These are phyloP conservation scores for Paecilomyces sp. DNA, from an alignment of 2,329 filamentous ascomycete species.

Conservation along the genomic window DNA sequence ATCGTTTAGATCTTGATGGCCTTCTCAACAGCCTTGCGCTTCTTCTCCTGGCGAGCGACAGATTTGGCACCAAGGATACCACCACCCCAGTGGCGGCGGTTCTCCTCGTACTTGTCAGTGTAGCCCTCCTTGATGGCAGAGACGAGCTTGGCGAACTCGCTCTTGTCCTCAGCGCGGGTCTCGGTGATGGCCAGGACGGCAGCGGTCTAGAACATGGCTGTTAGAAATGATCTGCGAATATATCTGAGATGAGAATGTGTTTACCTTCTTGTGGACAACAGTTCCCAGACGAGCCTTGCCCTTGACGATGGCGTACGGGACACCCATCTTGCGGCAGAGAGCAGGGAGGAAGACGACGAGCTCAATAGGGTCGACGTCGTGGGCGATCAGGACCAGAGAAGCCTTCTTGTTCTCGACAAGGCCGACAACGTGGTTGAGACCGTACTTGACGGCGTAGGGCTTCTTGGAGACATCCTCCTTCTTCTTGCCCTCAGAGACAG, in stretches of 20 bases:
- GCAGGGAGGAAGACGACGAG: slow-evolving; percentile 98
- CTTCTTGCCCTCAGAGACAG: slow-evolving; percentile 98
- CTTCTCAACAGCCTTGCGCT: slow-evolving; percentile 84
- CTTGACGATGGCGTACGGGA: slow-evolving; percentile 98
- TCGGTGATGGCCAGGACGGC: slow-evolving; percentile 94
- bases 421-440: slow-evolving; percentile 98
- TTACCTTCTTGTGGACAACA: slow-evolving; percentile 98
- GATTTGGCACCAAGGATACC: slow-evolving; percentile 99
- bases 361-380: slow-evolving; percentile 99
- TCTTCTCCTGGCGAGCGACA: slow-evolving; percentile 69
- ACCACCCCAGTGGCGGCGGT: slow-evolving; percentile 94
- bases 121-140: slow-evolving; percentile 97
- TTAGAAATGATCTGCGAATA: slow-evolving; percentile 16
- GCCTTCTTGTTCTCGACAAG: slow-evolving; percentile 99
- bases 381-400: slow-evolving; percentile 92
- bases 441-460: slow-evolving; percentile 99
- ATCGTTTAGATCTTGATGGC: slow-evolving; percentile 91
- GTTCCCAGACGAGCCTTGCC: slow-evolving; percentile 99
- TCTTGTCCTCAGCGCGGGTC: slow-evolving; percentile 97
- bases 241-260: slow-evolving; percentile 10
- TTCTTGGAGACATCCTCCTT: slow-evolving; percentile 99
- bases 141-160: slow-evolving; percentile 92
- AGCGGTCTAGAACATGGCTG: slow-evolving; percentile 61
- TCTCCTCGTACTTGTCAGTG: slow-evolving; percentile 88
- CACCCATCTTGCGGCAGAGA: slow-evolving; percentile 99